Percentiles rank a stretch among this genome's conserved stretches.
These are phyloP conservation scores for Remersonia thermophila DNA, from an alignment of 2,329 filamentous ascomycete species.

Conservation along the genomic window DNA sequence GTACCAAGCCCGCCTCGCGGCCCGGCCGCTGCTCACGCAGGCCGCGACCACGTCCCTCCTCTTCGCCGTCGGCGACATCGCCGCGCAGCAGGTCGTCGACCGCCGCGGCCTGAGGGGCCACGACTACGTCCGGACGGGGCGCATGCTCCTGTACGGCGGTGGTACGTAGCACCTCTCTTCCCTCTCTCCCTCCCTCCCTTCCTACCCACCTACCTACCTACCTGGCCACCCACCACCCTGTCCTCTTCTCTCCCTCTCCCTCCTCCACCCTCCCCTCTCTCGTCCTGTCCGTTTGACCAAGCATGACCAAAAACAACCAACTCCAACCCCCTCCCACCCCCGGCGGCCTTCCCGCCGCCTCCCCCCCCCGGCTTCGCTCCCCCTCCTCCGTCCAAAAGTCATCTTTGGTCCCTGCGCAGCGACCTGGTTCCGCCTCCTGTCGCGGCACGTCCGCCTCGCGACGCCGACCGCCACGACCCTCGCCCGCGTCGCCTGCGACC, in stretches of 20 bases:
- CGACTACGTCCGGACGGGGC: conserved; percentile 56
- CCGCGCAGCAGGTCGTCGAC: conserved; percentile 86
- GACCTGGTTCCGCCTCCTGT: conserved; percentile 74
- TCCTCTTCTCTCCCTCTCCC: conserved; percentile 1
- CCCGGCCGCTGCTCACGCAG: conserved; percentile 78
- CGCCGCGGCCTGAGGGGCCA: conserved; percentile 66
- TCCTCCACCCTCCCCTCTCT: conserved; percentile 3
- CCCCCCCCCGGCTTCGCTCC: no score
- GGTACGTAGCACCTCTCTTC: conserved; percentile 33
- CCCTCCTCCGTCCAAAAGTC: no score
- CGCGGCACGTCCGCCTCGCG: conserved; percentile 50
- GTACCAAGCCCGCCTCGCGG: conserved; percentile 77
- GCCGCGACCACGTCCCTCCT: conserved; percentile 81
- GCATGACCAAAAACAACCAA: no score
- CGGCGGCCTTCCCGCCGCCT: no score
- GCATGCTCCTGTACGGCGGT: conserved; percentile 73
- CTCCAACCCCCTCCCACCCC: no score
- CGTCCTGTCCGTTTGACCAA: no score
- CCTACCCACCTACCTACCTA: background rate
- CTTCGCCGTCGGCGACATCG: conserved; percentile 81
- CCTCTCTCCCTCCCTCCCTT: conserved; percentile 2
- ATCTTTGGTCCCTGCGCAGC: conserved; percentile 83
- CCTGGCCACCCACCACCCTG: background rate
- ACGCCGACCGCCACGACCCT: conserved; percentile 57
- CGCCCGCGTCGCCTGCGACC: conserved; percentile 69